These are phyloP conservation scores for Camellia sinensis DNA, from an alignment of 148 eudicot genomes.

Conservation along the genomic window DNA sequence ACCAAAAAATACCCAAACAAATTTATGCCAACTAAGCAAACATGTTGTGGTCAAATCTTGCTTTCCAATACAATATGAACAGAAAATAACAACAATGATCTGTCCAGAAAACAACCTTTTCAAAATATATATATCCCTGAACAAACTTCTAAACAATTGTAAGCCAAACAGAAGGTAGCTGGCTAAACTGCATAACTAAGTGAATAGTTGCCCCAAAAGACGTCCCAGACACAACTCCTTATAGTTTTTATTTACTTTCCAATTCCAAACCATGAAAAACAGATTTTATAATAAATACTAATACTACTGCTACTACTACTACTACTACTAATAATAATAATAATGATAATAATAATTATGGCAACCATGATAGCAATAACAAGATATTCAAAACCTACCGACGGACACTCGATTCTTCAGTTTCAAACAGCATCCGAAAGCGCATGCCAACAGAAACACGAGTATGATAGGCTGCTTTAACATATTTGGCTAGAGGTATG, in stretches of 20 bases:
- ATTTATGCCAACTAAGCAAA: not conserved
- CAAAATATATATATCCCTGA: too few species aligned
- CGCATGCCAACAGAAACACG: conserved; percentile 75
- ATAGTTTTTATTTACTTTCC: not conserved
- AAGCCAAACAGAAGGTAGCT: not conserved
- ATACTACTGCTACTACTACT: too few species aligned
- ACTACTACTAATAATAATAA: too few species aligned
- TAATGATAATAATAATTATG: not conserved
- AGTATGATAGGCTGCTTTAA: conserved; percentile 57
- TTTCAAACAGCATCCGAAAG: conserved; percentile 63
- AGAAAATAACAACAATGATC: not conserved
- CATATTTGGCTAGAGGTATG: conserved; percentile 50
- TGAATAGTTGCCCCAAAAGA: not conserved
- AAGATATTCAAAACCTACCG: conserved; percentile 30
- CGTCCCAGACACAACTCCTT: not conserved
- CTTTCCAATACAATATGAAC: not conserved
- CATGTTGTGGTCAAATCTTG: not conserved
- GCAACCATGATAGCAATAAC: not conserved
- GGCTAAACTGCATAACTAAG: conserved; percentile 12
- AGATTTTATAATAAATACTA: not conserved
- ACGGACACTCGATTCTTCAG: conserved; percentile 63
- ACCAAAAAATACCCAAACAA: too few species aligned
- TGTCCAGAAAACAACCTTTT: not conserved
- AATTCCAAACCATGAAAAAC: not conserved
- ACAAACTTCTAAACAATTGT: not conserved